phyloP scores from a whole-genome alignment of 2,329 filamentous ascomycete species.

The Aspergillus bombycis region DNA sequence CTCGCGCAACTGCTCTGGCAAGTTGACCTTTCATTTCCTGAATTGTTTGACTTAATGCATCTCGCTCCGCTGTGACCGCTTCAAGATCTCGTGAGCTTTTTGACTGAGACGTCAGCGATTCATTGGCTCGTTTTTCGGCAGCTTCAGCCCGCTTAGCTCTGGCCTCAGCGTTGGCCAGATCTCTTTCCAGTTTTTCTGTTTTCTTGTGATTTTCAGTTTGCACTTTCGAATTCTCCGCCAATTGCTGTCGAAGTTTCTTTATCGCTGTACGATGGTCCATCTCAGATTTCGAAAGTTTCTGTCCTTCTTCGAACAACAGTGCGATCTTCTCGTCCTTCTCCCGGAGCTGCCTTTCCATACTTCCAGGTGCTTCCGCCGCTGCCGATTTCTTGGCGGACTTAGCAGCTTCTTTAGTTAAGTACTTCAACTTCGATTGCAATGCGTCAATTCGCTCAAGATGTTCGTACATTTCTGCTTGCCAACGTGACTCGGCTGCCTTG shows the following conservation, averaged over 20 bases:
- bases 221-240: constrained; percentile 55
- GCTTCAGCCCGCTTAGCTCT: constrained; percentile 64
- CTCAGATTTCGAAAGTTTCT: constrained; percentile 82
- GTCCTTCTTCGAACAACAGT: constrained; percentile 86
- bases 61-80: constrained; percentile 63
- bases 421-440: constrained; percentile 86
- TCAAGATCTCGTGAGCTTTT: constrained; percentile 63
- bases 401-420: constrained; percentile 77
- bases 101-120: constrained; percentile 56
- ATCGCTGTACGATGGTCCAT: constrained; percentile 81
- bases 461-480: constrained; percentile 79
- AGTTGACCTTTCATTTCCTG: constrained; percentile 71
- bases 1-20: constrained; percentile 67
- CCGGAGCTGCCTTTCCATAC: constrained; percentile 74
- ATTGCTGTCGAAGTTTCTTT: constrained; percentile 70
- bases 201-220: constrained; percentile 56
- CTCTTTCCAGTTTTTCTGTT: constrained; percentile 63
- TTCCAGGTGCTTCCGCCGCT: constrained; percentile 64
- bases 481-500: constrained; percentile 57
- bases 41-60: constrained; percentile 67
- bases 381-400: constrained; percentile 73
- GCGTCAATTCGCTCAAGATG: constrained; percentile 91
- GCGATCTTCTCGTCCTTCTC: constrained; percentile 92
- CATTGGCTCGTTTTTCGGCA: constrained; percentile 58
- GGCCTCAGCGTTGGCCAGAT: constrained; percentile 52